A percentile compares a stretch with the other conserved stretches of the same genome.
phyloP scores from a whole-genome alignment of 345 rosid genomes.

The Carallia brachiata region DNA sequence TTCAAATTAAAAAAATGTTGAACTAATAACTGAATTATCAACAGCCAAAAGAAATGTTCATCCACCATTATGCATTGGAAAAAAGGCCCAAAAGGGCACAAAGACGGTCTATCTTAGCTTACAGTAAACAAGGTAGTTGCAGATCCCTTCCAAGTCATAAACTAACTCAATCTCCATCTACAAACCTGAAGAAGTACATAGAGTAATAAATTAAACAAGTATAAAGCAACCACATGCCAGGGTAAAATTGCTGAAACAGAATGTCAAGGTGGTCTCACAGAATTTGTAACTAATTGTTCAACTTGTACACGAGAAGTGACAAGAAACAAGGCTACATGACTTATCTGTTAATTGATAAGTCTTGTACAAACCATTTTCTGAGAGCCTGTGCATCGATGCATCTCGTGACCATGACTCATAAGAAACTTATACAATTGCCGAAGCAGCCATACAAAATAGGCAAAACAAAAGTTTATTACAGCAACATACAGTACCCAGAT shows the following conservation, averaged over 20 bases:
- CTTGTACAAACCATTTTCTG: no score
- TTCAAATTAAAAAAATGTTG: slow-evolving; percentile 4
- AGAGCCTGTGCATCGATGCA: no score
- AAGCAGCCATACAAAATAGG: background rate
- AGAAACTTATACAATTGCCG: background rate
- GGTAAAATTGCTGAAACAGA: background rate
- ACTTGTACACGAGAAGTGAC: no score
- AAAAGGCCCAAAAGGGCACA: background rate
- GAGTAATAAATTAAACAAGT: background rate
- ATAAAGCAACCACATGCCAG: background rate
- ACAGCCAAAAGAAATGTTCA: slow-evolving; percentile 2
- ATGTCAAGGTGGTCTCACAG: no score
- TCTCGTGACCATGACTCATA: background rate
- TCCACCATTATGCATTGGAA: slow-evolving; percentile 8
- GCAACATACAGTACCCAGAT: background rate
- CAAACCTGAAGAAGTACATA: background rate
- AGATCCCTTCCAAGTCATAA: background rate
- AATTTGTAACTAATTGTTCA: no score
- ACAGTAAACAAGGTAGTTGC: slow-evolving; percentile 5
- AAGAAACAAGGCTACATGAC: no score
- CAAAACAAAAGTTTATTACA: background rate
- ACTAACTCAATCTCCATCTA: background rate
- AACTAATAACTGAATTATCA: background rate
- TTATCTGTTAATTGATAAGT: no score
- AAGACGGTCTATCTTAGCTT: background rate